Evolutionary conservation across 495 filamentous ascomycete genomes (phyloP).

Genomic region (Penicillium flavigenum): DNA sequence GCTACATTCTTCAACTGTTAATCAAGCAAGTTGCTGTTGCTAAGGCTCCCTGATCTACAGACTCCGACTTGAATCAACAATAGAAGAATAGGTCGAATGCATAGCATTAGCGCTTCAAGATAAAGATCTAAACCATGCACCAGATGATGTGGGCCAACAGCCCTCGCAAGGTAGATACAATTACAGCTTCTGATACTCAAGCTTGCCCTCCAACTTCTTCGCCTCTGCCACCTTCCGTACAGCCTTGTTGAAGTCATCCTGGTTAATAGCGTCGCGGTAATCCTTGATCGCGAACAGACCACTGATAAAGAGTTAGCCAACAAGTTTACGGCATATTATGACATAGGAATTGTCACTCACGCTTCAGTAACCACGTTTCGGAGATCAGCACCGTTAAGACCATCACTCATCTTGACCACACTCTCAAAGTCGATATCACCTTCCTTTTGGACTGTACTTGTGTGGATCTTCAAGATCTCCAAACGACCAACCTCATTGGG

Average conservation of each 20-base stretch:
- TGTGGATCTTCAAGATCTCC: constrained; percentile 98
- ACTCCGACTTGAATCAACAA: background rate
- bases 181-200: constrained; percentile 97
- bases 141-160: constrained; percentile 9
- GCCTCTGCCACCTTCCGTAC: constrained; percentile 94
- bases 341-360: constrained; percentile 46
- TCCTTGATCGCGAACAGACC: constrained; percentile 98
- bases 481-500: constrained; percentile 98
- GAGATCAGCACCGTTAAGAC: constrained; percentile 95
- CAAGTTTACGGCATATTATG: constrained; percentile 14
- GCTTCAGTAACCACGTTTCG: constrained; percentile 98
- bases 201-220: constrained; percentile 97
- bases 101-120: constrained; percentile 21
- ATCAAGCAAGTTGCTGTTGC: background rate
- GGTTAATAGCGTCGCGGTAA: constrained; percentile 90
- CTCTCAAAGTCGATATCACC: constrained; percentile 99
- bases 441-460: constrained; percentile 78
- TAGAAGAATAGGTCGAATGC: constrained; percentile 10
- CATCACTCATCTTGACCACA: constrained; percentile 99
- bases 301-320: constrained; percentile 46
- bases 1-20: background rate
- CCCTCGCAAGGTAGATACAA: constrained; percentile 26
- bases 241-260: constrained; percentile 99
- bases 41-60: background rate
- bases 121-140: constrained; percentile 20